Evolutionary conservation across 2,329 filamentous ascomycete genomes (phyloP), one percentile per base, ranked within the genome.

Genomic region (Plectosphaerella plurivora): DNA sequence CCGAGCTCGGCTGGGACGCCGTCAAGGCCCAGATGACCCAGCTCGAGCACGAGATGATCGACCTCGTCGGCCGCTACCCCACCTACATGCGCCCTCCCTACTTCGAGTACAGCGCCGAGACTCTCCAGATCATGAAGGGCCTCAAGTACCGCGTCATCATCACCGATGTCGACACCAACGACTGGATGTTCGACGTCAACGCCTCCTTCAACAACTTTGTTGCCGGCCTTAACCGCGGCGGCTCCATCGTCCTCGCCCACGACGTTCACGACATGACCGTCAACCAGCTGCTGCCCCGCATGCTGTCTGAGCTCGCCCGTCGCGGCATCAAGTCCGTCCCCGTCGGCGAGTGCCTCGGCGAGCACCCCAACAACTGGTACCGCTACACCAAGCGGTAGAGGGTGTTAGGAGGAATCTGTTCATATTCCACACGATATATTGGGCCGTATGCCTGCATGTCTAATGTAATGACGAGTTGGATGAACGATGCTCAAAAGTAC

Each of bases 131-230:
- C 28, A 58, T 75, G 58, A 60, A 59, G 4, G 58, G 59, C 15
- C 61, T 81, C 28, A 77, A 76, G 35, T 83, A 83, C 64, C 79
- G 83, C 59, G 64, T 81, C 56, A 70, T 77, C 52, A 79, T 78
- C 59, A 79, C 77, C 57, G 76, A 83, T 59, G 64, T 84, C 9
- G 81, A 85, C 61, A 84, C 82, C 16, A 77, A 82, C 55, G 82
- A 84, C 65, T 84, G 81, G 35, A 36, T 28, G 59, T 75, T 81
- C 58, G 71, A 75, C 52, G 67, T 67, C 10, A 71, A 78, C 2
- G 65, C 73, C 45, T 71, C 73, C 53, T 63, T 68, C 33, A 74
- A 73, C 51, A 73, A 79, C 56, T 73, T 66, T 54, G 62, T 62
- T 15, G 53, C 49, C 33, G 58, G 57, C 5, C 54, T 67, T 9